phyloP scores from a whole-genome alignment of 768 basidiomycete genomes.

The Melanogaster broomeanus region DNA sequence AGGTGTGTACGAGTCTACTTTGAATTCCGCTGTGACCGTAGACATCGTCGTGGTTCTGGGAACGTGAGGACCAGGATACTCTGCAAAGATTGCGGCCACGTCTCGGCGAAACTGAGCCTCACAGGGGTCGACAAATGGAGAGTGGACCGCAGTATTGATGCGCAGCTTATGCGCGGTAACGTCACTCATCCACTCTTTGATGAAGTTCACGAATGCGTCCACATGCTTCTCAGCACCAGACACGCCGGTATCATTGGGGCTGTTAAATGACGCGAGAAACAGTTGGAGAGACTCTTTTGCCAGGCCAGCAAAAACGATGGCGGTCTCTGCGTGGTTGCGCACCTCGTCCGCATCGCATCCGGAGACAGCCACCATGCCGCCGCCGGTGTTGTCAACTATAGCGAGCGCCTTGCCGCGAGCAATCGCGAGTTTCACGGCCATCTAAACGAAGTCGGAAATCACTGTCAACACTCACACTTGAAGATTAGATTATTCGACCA shows the following conservation, averaged over 20 bases:
- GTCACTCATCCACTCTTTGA: conserved; percentile 9
- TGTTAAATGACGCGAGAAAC: conserved; percentile 46
- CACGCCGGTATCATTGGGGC: conserved; percentile 37
- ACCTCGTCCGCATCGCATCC: conserved; percentile 33
- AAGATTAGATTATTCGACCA: no score
- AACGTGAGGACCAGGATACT: conserved; percentile 20
- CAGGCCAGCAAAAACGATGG: neutral
- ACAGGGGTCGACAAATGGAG: conserved; percentile 39
- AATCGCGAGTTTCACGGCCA: conserved; percentile 46
- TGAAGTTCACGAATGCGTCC: neutral
- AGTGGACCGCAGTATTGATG: conserved; percentile 42
- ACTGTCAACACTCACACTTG: neutral
- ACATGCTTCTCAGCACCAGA: conserved; percentile 34
- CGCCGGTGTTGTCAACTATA: conserved; percentile 33
- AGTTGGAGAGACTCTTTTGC: conserved; percentile 13
- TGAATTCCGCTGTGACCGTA: conserved; percentile 32
- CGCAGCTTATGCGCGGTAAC: conserved; percentile 39
- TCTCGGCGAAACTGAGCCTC: conserved; percentile 24
- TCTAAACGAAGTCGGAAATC: conserved; percentile 3
- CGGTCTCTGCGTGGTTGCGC: neutral
- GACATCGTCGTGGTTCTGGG: conserved; percentile 39
- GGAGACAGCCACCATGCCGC: conserved; percentile 46
- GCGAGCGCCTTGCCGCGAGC: conserved; percentile 42
- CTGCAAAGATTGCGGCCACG: conserved; percentile 35
- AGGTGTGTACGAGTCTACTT: conserved; percentile 23